A percentile compares a stretch with the other conserved stretches of the same genome.
These are phyloP conservation scores for Ophiognomonia clavigignenti-juglandacearum DNA, from an alignment of 2,329 filamentous ascomycete genomes.

Conservation along the genomic window DNA sequence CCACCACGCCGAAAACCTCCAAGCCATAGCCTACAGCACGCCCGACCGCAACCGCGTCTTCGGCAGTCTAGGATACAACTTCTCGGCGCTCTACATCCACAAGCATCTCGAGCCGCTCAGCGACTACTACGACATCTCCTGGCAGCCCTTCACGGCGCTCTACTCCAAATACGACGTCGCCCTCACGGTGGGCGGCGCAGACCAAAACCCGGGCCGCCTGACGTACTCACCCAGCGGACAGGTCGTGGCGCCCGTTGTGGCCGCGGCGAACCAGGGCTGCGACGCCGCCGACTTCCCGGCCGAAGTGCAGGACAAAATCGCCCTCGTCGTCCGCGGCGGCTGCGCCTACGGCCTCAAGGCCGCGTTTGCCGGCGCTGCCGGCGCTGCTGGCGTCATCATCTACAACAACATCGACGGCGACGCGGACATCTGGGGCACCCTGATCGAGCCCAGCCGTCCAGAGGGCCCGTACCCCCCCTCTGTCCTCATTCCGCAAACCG, in stretches of 20 bases:
- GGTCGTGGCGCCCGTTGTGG: slow-evolving; percentile 30
- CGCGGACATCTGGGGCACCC: slow-evolving; percentile 34
- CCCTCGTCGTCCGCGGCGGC: slow-evolving; percentile 38
- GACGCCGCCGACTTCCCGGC: slow-evolving; percentile 36
- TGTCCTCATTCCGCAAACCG: slow-evolving; percentile 9
- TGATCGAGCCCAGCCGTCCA: background rate
- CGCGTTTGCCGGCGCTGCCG: slow-evolving; percentile 36
- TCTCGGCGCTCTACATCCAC: slow-evolving; percentile 1
- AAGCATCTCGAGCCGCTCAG: background rate
- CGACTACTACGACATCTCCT: slow-evolving; percentile 5
- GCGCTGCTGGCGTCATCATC: slow-evolving; percentile 45
- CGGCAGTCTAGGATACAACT: slow-evolving; percentile 4
- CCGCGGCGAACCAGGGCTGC: slow-evolving; percentile 34
- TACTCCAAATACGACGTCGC: background rate
- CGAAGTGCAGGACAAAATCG: slow-evolving; percentile 38
- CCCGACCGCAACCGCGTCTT: slow-evolving; percentile 4
- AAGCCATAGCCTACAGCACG: background rate
- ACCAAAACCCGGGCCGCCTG: background rate
- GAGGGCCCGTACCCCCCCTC: slow-evolving; percentile 3
- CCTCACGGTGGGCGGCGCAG: background rate
- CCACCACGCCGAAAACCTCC: background rate
- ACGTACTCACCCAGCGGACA: slow-evolving; percentile 20
- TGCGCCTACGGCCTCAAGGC: slow-evolving; percentile 40
- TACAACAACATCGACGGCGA: slow-evolving; percentile 43
- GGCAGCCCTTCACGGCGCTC: slow-evolving; percentile 3